Evolutionary conservation across 1,284 basidiomycete genomes (phyloP).

Genomic region (Moniliophthora roreri): DNA sequence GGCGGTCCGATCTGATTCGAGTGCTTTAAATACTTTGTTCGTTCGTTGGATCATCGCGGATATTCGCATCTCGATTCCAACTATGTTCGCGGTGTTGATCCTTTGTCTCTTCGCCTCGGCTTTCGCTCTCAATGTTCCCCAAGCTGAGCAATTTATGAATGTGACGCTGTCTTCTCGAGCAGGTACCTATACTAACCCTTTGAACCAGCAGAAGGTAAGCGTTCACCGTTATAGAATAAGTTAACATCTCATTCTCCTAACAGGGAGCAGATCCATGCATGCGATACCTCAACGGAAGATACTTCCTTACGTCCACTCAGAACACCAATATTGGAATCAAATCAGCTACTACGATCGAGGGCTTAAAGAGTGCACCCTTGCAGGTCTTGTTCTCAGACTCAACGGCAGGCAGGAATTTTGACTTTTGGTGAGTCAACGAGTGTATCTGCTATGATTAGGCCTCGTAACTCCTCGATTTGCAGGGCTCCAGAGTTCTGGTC

Average conservation of each 20-base stretch:
- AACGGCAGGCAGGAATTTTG: constrained; percentile 18
- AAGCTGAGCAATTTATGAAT: not conserved
- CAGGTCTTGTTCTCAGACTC: constrained; percentile 16
- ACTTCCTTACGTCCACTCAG: constrained; percentile 19
- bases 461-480: not conserved
- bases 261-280: constrained; percentile 27
- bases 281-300: constrained; percentile 25
- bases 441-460: not conserved
- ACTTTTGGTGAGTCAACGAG: constrained; percentile 13
- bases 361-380: constrained; percentile 17
- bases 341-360: constrained; percentile 17
- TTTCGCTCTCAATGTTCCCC: not conserved
- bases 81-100: not conserved
- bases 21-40: too few species aligned
- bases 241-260: not conserved
- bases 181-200: constrained; percentile 14
- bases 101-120: not conserved
- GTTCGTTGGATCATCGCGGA: too few species aligned
- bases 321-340: constrained; percentile 18
- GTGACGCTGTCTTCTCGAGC: constrained; percentile 1
- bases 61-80: too few species aligned
- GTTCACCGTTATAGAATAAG: not conserved
- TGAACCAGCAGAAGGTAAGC: constrained; percentile 10
- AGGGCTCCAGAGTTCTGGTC: constrained; percentile 14
- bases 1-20: too few species aligned